Percentiles rank a stretch among this genome's conserved stretches.
Conservation (phyloP, 371 early-diverging fungal species). For the Lichtheimia hyalospora region DNA sequence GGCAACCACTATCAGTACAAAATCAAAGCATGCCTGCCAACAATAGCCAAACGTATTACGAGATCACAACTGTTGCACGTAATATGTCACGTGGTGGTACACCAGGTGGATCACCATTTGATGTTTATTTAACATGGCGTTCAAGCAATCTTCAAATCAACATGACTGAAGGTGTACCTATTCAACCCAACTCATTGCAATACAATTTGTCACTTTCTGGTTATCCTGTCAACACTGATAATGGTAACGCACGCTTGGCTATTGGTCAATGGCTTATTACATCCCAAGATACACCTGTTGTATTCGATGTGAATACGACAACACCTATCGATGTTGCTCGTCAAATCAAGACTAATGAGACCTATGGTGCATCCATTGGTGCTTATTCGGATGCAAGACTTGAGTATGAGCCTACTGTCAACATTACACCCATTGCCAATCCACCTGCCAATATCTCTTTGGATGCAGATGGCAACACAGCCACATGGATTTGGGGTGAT, state of each 20-base stretch:
- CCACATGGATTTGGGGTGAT: conserved; percentile 33
- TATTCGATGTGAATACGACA: conserved; percentile 42
- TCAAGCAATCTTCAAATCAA: conserved; percentile 43
- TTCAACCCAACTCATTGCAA: conserved; percentile 41
- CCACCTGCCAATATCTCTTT: conserved; percentile 9
- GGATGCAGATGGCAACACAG: background rate
- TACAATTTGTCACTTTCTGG: conserved; percentile 35
- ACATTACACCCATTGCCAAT: conserved; percentile 19
- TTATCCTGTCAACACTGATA: conserved; percentile 22
- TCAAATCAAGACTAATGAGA: conserved; percentile 43
- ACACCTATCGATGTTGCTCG: conserved; percentile 36
- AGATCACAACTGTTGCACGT: conserved; percentile 25
- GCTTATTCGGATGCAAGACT: conserved; percentile 40
- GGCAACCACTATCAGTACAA: conserved; percentile 34
- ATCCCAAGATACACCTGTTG: background rate
- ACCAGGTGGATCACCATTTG: conserved; percentile 12
- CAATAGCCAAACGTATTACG: conserved; percentile 23
- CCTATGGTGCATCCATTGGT: conserved; percentile 44
- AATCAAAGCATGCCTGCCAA: conserved; percentile 36
- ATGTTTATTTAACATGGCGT: conserved; percentile 29
- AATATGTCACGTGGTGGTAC: conserved; percentile 25
- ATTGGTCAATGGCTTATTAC: conserved; percentile 29
- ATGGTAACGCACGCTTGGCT: conserved; percentile 17
- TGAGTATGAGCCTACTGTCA: conserved; percentile 37
- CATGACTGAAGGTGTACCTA: conserved; percentile 32